Base-by-base conservation (phyloP, 768 basidiomycete genomes). In the Phylloporus sp. region DNA sequence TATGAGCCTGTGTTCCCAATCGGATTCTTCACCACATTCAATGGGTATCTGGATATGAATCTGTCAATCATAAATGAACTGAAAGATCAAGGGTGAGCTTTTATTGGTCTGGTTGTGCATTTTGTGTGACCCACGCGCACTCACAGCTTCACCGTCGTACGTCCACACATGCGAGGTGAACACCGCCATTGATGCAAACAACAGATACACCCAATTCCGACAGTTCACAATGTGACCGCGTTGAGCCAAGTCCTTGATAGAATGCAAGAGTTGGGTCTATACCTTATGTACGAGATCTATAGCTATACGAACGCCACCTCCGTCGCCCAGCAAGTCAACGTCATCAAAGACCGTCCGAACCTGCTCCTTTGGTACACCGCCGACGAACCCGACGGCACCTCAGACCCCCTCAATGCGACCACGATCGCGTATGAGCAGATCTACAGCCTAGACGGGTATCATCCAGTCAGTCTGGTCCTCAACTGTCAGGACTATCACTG, bases 271-370 rank as follows among this genome's bases (percentile, higher is more conserved):
- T 80, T 83, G 0, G 80, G 79, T 0, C n/a, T 68, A 10, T 91
- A 85, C 60, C 74, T 91, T 49, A 89, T 91, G 81, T 92, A 91
- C 56, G 87, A 91, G 63, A 90, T 91, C 44, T 73, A 46, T 77
- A 79, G 79, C 5, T 91, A 89, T 70, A 80, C 76, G 76, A 83
- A 91, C 65, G 57, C 70, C 8, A 76, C 80, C 6, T 74, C 78
- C 2, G 83, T 91, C 24, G 79, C 75, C 2, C 76, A 80, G 49
- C 80, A 92, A 70, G 88, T 91, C 18, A 81, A 84, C 52, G 69
- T 68, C 31, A 76, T 91, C 69, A 87, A 86, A 59, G 73, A 77
- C 29, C 76, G 84, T 2, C 75, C 81, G 0, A 90, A 88, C 56
- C 76, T 91, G 23, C 72, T 90, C 15, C 67, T 85, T 2, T 86